Conservation (phyloP, 345 rosid species). For the Linum trigynum region DNA sequence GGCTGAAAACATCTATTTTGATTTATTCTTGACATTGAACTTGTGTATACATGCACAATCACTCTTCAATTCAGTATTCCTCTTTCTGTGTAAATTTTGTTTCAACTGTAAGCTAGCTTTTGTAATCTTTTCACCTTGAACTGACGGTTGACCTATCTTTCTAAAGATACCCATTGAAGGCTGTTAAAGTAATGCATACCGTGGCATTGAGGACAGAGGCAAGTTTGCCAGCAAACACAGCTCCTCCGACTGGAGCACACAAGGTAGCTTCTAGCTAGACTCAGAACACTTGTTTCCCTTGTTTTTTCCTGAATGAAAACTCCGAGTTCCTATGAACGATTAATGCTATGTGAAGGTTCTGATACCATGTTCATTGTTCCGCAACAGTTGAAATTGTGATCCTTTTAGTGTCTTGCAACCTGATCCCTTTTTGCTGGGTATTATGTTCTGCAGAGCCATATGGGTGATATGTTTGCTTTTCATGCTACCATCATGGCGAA, state of each 20-base stretch:
- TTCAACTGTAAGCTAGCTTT: no score
- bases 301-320: background rate
- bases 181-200: constrained; percentile 90
- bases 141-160: background rate
- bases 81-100: no score
- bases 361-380: background rate
- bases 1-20: no score
- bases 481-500: constrained; percentile 93
- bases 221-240: constrained; percentile 50
- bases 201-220: constrained; percentile 87
- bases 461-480: constrained; percentile 99
- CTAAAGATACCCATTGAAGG: constrained; percentile 75
- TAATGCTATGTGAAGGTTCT: background rate
- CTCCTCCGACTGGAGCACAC: constrained; percentile 41
- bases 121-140: background rate
- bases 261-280: constrained; percentile 39
- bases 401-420: constrained; percentile 6
- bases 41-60: no score
- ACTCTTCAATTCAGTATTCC: no score
- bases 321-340: background rate
- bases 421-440: constrained; percentile 10
- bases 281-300: background rate
- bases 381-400: background rate
- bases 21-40: no score
- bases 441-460: constrained; percentile 53